Evolutionary conservation across 352 stramenopile genomes (phyloP), one percentile per base, ranked within the genome.

Genomic region (Phytopythium oedochilum): DNA sequence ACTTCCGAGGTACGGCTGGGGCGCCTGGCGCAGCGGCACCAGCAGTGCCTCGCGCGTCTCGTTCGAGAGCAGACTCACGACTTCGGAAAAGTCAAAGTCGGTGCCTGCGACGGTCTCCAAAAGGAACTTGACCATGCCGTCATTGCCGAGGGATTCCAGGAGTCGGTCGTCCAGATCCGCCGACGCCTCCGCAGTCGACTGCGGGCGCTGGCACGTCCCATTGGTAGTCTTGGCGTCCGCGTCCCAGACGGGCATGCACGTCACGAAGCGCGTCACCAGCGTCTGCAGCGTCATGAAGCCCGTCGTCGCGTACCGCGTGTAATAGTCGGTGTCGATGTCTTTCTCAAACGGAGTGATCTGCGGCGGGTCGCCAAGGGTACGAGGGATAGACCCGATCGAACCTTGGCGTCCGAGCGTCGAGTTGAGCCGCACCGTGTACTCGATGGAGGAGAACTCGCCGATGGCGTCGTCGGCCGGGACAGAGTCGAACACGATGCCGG

Each of bases 251-350:
- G 69, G 69, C 55, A 70, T 68, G 43, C 69, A 78, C 9, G 46
- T 39, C 7, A 67, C 57, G 26, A 78, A 78, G 15, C 64, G 55
- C 7, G 66, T 70, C 23, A 76, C 64, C 8, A 79, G 51, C 60
- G 76, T 87, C 57, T 87, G 71, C 28, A 87, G 61, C 25, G 77
- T 78, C 66, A 84, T 79, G 63, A 86, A 73, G 3, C 69, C 69
- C 4, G 45, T 54, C 2, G 55, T 15, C 4, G 64, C 51, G 55
- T 76, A 76, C 5, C 53, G 29, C 14, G 45, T 36, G 56, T 71
- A 71, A 38, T 65, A 61, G 9, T 61, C 44, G 23, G 52, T 59
- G 0, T 52, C 53, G 17, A 75, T 60, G 12, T 34, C 44, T 20
- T 62, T 63, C 47, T 71, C 38, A 40, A 66, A 62, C 26, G 60